Percentiles rank a stretch among this genome's conserved stretches.
Evolutionary conservation across 2,329 filamentous ascomycete species (phyloP).

Genomic region (Mariannaea sp.): DNA sequence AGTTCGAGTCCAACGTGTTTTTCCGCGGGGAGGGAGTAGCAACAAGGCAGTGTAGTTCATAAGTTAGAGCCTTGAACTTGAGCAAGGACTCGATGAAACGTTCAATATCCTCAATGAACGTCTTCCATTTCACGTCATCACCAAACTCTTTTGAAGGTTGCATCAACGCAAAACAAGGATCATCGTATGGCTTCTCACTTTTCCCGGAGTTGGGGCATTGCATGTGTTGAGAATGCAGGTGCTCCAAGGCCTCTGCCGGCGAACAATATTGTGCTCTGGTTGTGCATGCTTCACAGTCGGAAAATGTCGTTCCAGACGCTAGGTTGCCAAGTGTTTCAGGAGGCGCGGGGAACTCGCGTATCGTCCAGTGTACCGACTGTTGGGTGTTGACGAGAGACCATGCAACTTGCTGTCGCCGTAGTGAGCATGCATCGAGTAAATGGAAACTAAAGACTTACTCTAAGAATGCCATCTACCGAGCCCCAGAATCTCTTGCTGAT

Average conservation of each 20-base stretch:
- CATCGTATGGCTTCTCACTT: background rate
- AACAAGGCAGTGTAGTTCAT: background rate
- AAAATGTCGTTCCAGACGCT: background rate
- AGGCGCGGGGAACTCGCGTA: background rate
- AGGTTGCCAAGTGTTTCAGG: background rate
- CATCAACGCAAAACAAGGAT: background rate
- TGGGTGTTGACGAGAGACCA: background rate
- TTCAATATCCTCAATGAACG: background rate
- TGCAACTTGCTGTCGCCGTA: background rate
- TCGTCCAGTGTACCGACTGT: background rate
- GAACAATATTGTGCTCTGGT: background rate
- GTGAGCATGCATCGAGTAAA: background rate
- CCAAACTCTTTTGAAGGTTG: background rate
- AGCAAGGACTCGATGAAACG: background rate
- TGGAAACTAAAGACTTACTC: background rate
- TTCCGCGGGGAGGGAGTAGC: background rate
- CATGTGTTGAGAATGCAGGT: background rate
- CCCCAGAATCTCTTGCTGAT: background rate
- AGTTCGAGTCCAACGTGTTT: background rate
- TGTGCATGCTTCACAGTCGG: background rate
- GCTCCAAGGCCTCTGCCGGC: background rate
- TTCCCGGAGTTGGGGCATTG: background rate
- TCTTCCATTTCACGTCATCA: background rate
- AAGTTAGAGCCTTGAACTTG: background rate
- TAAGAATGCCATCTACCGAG: background rate